A percentile compares a stretch with the other conserved stretches of the same genome.
These are phyloP conservation scores for Proliferodiscus dingleyae DNA, from an alignment of 2,329 filamentous ascomycete species.

Conservation along the genomic window DNA sequence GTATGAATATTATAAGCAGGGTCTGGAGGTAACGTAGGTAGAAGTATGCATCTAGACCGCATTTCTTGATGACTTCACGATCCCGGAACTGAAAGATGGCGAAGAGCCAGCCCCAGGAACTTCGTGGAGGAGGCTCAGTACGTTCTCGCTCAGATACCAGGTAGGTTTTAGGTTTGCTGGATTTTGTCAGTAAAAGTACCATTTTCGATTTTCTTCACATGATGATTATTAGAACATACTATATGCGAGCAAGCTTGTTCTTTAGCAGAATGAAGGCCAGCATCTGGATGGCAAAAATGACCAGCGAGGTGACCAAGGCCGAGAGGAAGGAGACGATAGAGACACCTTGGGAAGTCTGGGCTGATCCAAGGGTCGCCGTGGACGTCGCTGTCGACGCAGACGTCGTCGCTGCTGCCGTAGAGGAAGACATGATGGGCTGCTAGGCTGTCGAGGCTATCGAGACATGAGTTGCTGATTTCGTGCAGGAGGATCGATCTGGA, in stretches of 20 bases:
- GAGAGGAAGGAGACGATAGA: conserved; percentile 30
- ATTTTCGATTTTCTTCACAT: neutral
- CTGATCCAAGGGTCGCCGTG: conserved; percentile 12
- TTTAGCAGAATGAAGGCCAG: conserved; percentile 71
- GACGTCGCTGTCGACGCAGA: neutral
- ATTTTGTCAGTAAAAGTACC: conserved; percentile 12
- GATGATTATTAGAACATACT: conserved; percentile 47
- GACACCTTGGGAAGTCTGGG: conserved; percentile 26
- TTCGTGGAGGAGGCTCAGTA: conserved; percentile 65
- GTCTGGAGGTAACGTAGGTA: conserved; percentile 87
- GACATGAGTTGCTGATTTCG: too few relatives aligned
- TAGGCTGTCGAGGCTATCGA: neutral
- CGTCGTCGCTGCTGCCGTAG: neutral
- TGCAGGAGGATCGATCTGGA: too few relatives aligned
- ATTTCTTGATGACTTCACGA: conserved; percentile 87
- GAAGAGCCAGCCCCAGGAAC: conserved; percentile 44
- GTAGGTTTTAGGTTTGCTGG: conserved; percentile 76
- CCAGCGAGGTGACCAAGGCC: conserved; percentile 28
- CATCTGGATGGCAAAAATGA: conserved; percentile 44
- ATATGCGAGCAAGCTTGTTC: conserved; percentile 76
- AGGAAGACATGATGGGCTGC: neutral
- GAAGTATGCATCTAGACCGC: conserved; percentile 94
- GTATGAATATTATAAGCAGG: conserved; percentile 86
- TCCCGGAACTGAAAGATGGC: conserved; percentile 64
- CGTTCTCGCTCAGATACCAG: conserved; percentile 81